These are phyloP conservation scores for Cadophora sp. DNA, from an alignment of 2,329 filamentous ascomycete genomes.

Conservation along the genomic window DNA sequence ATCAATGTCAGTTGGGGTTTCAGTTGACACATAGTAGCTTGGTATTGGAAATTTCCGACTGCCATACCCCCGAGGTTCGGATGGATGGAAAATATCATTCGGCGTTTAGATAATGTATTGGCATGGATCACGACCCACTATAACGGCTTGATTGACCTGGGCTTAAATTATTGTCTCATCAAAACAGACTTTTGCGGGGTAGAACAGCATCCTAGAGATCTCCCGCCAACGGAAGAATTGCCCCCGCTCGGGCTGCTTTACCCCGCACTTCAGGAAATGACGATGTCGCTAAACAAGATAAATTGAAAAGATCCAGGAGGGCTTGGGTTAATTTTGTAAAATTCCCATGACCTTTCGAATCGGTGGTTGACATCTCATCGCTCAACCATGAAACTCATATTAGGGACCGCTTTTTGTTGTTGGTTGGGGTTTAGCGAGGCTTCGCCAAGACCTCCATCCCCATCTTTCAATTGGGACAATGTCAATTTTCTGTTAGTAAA, in stretches of 20 bases:
- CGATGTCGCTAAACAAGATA: not conserved
- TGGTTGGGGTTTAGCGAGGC: conserved; percentile 14
- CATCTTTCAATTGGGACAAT: conserved; percentile 8
- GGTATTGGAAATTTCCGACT: too few species aligned
- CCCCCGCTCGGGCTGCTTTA: conserved; percentile 7
- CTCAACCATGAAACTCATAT: conserved; percentile 11
- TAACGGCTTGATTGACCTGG: not conserved
- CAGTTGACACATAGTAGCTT: too few species aligned
- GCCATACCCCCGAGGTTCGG: too few species aligned
- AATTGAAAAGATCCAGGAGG: not conserved
- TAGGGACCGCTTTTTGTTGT: conserved; percentile 2
- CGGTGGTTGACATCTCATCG: not conserved
- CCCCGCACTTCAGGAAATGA: not conserved
- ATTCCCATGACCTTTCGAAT: too few species aligned
- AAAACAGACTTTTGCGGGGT: not conserved
- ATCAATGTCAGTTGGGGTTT: too few species aligned
- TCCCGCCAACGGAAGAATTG: conserved; percentile 3
- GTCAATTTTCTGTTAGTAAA: conserved; percentile 5
- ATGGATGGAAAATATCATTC: too few species aligned
- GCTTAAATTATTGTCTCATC: not conserved
- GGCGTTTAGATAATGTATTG: too few species aligned
- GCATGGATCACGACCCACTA: too few species aligned
- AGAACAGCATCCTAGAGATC: not conserved
- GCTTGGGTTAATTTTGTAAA: too few species aligned
- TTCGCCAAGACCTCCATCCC: not conserved